phyloP scores from a whole-genome alignment of 2,329 filamentous ascomycete genomes.

The Penicillium sp. region DNA sequence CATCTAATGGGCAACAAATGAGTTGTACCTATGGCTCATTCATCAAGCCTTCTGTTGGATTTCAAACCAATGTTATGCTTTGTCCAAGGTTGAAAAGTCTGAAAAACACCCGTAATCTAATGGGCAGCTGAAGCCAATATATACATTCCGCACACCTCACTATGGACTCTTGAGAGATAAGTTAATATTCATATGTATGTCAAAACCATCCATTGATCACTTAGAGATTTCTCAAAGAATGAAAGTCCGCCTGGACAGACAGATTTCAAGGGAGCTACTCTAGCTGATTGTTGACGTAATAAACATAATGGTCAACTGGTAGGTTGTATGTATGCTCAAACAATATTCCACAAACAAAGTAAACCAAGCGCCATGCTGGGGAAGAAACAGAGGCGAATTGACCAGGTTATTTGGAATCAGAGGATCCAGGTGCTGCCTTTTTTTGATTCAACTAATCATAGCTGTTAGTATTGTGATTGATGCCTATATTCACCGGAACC shows the following conservation, averaged over 20 bases:
- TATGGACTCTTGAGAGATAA: too few relatives aligned
- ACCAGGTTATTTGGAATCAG: background rate
- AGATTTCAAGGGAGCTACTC: background rate
- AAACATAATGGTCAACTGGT: background rate
- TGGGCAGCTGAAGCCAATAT: too few relatives aligned
- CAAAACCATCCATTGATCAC: too few relatives aligned
- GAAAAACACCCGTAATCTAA: too few relatives aligned
- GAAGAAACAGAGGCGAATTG: background rate
- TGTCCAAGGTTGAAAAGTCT: too few relatives aligned
- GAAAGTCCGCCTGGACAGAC: background rate
- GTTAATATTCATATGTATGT: too few relatives aligned
- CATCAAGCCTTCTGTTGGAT: too few relatives aligned
- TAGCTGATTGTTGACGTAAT: background rate
- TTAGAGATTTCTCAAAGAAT: too few relatives aligned
- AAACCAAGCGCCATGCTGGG: background rate
- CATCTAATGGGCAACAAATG: too few relatives aligned
- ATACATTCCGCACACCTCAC: too few relatives aligned
- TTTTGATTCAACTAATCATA: conserved; percentile 32
- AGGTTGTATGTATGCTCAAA: background rate
- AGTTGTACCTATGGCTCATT: too few relatives aligned
- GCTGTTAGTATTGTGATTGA: conserved; percentile 1
- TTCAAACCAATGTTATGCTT: too few relatives aligned
- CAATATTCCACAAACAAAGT: background rate
- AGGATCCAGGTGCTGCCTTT: conserved; percentile 17
- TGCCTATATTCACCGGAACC: background rate